Evolutionary conservation across 2,329 filamentous ascomycete genomes (phyloP), one percentile per base, ranked within the genome.

Genomic region (Trichoderma hamatum): DNA sequence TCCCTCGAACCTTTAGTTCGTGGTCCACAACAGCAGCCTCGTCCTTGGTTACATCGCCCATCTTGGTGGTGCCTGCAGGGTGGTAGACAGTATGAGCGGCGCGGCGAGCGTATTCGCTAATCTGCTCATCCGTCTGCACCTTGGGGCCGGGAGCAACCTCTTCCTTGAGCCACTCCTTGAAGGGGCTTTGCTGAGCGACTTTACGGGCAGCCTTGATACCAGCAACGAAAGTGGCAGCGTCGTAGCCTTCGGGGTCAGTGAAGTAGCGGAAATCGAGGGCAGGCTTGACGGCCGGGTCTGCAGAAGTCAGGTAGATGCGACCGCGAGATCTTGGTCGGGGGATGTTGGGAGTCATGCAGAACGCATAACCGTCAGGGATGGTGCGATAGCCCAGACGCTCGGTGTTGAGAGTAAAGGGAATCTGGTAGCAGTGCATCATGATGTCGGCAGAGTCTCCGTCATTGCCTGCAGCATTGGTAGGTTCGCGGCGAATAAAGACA

Each of bases 381-480:
- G 80, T 78, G 52, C 84, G 84, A 76, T 89, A 97, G 73, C 93
- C 93, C 13, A 97, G 86, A 51, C 92, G 89, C 67, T 86, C 83
- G 1, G 93, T 97, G 85, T 97, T 97, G 74, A 94, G 88, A 71
- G 90, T 92, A 82, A 97, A 97, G 66, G 93, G 93, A 73, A 97
- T 96, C 82, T 97, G 94, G 84, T 97, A 97, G 86, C 93, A 97
- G 83, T 97, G 93, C 91, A 96, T 96, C 94, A 97, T 97, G 76
- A 96, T 82, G 77, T 97, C 94, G 72, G 91, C 92, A 67, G 92
- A 90, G 71, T 91, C 87, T 64, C 91, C 91, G 74, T 96, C 93
- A 72, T 84, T 85, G 72, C 85, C 84, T 7, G 82, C 79, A 2
- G 92, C 91, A 76, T 94, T 89, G 74, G 88, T 84, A 16, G 84